Conservation (phyloP, 1,284 basidiomycete genomes). For the Apiotrichum mycotoxinovorans region DNA sequence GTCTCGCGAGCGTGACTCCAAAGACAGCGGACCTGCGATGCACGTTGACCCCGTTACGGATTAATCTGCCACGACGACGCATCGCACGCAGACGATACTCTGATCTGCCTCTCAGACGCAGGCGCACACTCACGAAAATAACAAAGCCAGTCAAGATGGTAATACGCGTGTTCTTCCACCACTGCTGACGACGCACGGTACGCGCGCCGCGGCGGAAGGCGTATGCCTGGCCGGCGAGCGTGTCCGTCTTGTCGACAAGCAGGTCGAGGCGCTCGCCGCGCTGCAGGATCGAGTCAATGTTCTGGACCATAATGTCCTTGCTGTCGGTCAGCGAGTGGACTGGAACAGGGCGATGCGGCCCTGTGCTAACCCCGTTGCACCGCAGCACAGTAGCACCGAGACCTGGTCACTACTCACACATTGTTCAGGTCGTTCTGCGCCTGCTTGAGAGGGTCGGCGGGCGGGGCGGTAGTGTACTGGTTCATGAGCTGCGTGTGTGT, state of each 20-base stretch:
- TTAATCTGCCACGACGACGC: no score
- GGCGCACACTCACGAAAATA: conserved; percentile 61
- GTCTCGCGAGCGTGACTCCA: no score
- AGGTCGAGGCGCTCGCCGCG: conserved; percentile 94
- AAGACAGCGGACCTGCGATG: no score
- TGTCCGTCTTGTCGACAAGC: conserved; percentile 95
- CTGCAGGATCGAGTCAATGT: conserved; percentile 83
- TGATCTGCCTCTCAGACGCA: background rate
- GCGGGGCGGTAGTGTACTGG: conserved; percentile 83
- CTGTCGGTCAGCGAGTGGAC: conserved; percentile 27
- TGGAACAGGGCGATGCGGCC: no score
- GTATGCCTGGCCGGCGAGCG: conserved; percentile 90
- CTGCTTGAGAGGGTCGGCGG: conserved; percentile 81
- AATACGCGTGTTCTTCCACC: conserved; percentile 89
- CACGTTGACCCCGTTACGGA: no score
- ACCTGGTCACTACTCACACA: conserved; percentile 61
- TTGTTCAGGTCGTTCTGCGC: conserved; percentile 88
- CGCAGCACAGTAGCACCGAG: no score
- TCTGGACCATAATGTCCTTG: conserved; percentile 97
- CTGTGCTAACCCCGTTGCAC: no score
- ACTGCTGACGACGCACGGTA: conserved; percentile 83
- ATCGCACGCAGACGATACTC: background rate
- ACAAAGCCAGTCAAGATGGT: conserved; percentile 69
- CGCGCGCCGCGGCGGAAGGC: conserved; percentile 90
- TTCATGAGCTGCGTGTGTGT: conserved; percentile 62